A percentile compares a stretch with the other conserved stretches of the same genome.
These are phyloP conservation scores for Knufia petricola DNA, from an alignment of 2,329 filamentous ascomycete species.

Conservation along the genomic window DNA sequence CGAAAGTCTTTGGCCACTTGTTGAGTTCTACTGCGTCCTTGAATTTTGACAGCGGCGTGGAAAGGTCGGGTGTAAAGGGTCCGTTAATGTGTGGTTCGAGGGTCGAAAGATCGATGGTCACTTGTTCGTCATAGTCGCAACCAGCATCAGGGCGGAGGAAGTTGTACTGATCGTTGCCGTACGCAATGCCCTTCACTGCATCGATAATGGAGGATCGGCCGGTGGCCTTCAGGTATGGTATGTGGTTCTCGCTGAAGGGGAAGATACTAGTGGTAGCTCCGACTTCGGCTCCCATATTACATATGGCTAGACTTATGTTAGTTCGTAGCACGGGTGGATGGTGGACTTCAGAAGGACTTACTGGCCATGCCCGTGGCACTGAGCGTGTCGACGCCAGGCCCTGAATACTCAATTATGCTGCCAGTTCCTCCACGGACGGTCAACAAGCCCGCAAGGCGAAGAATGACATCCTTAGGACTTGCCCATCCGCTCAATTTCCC, in stretches of 20 bases:
- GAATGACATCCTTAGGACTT: slow-evolving; percentile 89
- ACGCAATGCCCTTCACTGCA: slow-evolving; percentile 54
- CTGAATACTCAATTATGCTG: slow-evolving; percentile 89
- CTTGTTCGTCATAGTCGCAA: slow-evolving; percentile 80
- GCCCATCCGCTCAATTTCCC: slow-evolving; percentile 85
- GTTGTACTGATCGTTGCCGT: slow-evolving; percentile 48
- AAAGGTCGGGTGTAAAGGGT: slow-evolving; percentile 90
- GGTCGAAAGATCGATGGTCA: slow-evolving; percentile 79
- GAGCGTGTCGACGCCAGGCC: slow-evolving; percentile 77
- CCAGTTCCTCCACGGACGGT: slow-evolving; percentile 92
- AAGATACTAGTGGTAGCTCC: slow-evolving; percentile 94
- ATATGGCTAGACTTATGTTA: slow-evolving; percentile 42
- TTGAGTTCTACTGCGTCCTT: slow-evolving; percentile 73
- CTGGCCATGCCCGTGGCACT: slow-evolving; percentile 88
- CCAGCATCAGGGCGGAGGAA: slow-evolving; percentile 68
- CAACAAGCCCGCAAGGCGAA: slow-evolving; percentile 76
- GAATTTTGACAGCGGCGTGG: slow-evolving; percentile 84
- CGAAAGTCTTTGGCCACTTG: slow-evolving; percentile 82
- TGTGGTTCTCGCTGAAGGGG: slow-evolving; percentile 76
- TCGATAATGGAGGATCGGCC: slow-evolving; percentile 62
- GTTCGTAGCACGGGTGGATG: too few relatives aligned
- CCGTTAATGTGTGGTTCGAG: slow-evolving; percentile 96
- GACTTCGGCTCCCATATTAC: slow-evolving; percentile 80
- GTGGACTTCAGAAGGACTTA: too few relatives aligned
- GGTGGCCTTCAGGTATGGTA: slow-evolving; percentile 78